Conservation (phyloP, 1,139 yeast genomes). For the Groenewaldozyma auringiensis region DNA sequence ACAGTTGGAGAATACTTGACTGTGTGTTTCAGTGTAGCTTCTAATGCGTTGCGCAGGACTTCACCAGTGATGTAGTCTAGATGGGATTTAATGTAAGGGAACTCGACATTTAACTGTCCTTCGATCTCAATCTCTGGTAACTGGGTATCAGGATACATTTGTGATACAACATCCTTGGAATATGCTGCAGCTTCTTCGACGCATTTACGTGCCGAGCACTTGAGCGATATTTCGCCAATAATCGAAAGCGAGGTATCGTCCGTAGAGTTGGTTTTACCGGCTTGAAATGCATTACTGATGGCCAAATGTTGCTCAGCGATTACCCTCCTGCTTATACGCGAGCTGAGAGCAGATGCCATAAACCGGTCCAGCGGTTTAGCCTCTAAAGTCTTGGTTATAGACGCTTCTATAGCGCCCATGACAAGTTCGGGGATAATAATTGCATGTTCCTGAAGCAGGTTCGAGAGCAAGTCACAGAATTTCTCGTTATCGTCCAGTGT, state of each 20-base stretch:
- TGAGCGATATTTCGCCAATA: conserved; percentile 79
- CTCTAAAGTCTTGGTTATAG: conserved; percentile 53
- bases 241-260: conserved; percentile 46
- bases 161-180: conserved; percentile 34
- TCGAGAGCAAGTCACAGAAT: conserved; percentile 57
- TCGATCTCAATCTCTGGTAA: conserved; percentile 72
- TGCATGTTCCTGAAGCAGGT: conserved; percentile 64
- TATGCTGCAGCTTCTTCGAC: conserved; percentile 50
- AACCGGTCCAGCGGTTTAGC: conserved; percentile 58
- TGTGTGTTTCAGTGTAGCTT: conserved; percentile 52
- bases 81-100: conserved; percentile 82
- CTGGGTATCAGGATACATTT: conserved; percentile 42
- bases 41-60: conserved; percentile 72
- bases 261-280: conserved; percentile 22
- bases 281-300: conserved; percentile 54
- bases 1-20: neutral
- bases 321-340: conserved; percentile 81
- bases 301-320: conserved; percentile 87
- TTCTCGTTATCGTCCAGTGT: conserved; percentile 64
- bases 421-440: conserved; percentile 77
- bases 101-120: conserved; percentile 46
- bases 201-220: conserved; percentile 68
- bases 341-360: conserved; percentile 68
- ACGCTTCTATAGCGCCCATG: conserved; percentile 86
- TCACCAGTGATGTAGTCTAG: conserved; percentile 81